phyloP scores from a whole-genome alignment of 2,329 filamentous ascomycete genomes.

The Cladophialophora carrionii region DNA sequence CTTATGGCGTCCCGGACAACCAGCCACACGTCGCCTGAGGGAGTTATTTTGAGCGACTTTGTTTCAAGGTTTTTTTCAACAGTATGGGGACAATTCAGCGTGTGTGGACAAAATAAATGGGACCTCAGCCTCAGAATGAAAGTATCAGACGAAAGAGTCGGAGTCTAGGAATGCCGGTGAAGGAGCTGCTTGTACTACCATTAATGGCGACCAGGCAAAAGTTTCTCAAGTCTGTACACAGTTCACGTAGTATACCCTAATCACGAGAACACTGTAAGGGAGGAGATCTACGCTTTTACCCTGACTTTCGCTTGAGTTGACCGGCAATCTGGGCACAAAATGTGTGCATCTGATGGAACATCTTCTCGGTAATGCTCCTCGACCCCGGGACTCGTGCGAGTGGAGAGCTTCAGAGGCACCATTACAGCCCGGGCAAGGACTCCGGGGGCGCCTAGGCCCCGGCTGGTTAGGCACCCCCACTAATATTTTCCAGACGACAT shows the following conservation, averaged over 20 bases:
- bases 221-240: constrained; percentile 1
- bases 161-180: neutral
- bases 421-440: neutral
- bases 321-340: neutral
- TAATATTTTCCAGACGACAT: constrained; percentile 1
- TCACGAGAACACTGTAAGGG: neutral
- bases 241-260: constrained; percentile 12
- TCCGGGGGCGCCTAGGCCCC: neutral
- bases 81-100: neutral
- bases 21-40: neutral
- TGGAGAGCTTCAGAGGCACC: neutral
- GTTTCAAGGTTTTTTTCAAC: neutral
- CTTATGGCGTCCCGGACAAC: constrained; percentile 12
- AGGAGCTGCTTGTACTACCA: constrained; percentile 13
- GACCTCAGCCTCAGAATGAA: constrained; percentile 10
- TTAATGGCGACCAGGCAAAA: constrained; percentile 7
- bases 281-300: neutral
- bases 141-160: neutral
- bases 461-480: constrained; percentile 2
- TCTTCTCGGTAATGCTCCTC: neutral
- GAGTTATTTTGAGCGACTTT: constrained; percentile 3
- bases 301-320: neutral
- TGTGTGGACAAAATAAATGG: neutral
- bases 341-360: neutral
- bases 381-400: neutral